These are phyloP conservation scores for Stagonosporopsis tanaceti DNA, from an alignment of 2,329 filamentous ascomycete genomes.

Conservation along the genomic window DNA sequence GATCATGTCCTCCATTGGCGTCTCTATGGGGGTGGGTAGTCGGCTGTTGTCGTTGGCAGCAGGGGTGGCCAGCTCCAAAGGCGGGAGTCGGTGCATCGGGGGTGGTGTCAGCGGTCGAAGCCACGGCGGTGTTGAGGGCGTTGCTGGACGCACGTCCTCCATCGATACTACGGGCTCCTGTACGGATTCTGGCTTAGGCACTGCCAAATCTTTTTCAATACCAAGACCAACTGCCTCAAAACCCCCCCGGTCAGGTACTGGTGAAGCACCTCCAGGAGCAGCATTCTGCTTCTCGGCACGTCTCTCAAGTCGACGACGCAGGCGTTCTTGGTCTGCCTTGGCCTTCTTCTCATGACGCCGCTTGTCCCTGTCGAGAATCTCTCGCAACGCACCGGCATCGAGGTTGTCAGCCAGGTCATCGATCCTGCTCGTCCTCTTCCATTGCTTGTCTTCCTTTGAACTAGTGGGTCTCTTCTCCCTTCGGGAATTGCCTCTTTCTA, in stretches of 20 bases:
- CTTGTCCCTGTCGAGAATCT: constrained; percentile 89
- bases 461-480: constrained; percentile 61
- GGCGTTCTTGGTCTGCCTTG: constrained; percentile 70
- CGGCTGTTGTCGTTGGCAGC: constrained; percentile 34
- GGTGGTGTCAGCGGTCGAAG: constrained; percentile 50
- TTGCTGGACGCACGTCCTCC: constrained; percentile 57
- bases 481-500: constrained; percentile 58
- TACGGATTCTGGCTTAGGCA: constrained; percentile 55
- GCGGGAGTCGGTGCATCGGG: constrained; percentile 29
- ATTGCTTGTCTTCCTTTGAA: constrained; percentile 57
- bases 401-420: constrained; percentile 82
- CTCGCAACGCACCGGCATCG: constrained; percentile 81
- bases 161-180: constrained; percentile 58
- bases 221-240: constrained; percentile 59
- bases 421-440: constrained; percentile 67
- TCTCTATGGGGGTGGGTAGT: constrained; percentile 50
- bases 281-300: constrained; percentile 68
- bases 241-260: constrained; percentile 65
- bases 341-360: constrained; percentile 79
- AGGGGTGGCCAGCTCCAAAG: constrained; percentile 27
- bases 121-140: constrained; percentile 36
- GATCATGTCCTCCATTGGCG: constrained; percentile 56
- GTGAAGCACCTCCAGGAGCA: constrained; percentile 64
- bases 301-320: constrained; percentile 70
- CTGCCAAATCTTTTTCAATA: constrained; percentile 63